Percentiles rank a stretch among this genome's conserved stretches.
Evolutionary conservation across 345 rosid species (phyloP).

Genomic region (Turritis glabra): DNA sequence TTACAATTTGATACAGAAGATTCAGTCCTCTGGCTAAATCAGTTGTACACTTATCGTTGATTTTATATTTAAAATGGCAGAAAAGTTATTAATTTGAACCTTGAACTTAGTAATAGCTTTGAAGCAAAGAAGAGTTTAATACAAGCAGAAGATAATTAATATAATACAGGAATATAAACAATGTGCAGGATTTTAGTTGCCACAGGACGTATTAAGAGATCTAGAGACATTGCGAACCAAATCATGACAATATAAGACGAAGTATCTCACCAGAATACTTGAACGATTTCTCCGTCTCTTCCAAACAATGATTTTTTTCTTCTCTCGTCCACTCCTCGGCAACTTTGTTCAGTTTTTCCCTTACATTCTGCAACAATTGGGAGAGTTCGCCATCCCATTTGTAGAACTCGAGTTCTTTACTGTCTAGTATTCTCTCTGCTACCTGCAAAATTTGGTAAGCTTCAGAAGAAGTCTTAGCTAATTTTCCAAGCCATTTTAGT

Average conservation of each 20-base stretch:
- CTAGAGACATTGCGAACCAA: not conserved
- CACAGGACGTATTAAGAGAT: not conserved
- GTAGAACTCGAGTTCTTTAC: slow-evolving; percentile 72
- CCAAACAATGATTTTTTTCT: slow-evolving; percentile 90
- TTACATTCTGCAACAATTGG: slow-evolving; percentile 70
- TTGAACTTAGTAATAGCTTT: slow-evolving; percentile 8
- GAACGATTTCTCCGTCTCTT: slow-evolving; percentile 94
- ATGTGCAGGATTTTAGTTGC: slow-evolving; percentile 25
- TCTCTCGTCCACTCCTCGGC: slow-evolving; percentile 88
- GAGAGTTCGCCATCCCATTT: slow-evolving; percentile 90
- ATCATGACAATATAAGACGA: slow-evolving; percentile 71
- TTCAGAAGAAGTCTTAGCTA: slow-evolving; percentile 3
- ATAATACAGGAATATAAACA: slow-evolving; percentile 21
- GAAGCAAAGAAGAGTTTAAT: slow-evolving; percentile 26
- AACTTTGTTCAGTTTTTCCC: slow-evolving; percentile 77
- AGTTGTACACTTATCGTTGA: not conserved
- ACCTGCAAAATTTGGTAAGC: slow-evolving; percentile 46
- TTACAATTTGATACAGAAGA: not conserved
- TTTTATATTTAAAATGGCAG: not conserved
- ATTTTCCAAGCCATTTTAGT: not conserved
- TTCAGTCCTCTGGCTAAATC: not conserved
- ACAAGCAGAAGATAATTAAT: not conserved
- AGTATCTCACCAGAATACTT: slow-evolving; percentile 88
- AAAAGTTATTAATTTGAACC: not conserved
- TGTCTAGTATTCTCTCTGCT: slow-evolving; percentile 65